Percentiles rank a stretch among this genome's conserved stretches.
phyloP scores from a whole-genome alignment of 192 early-diverging fungal species.

The Rhizoclosmatium globosum region DNA sequence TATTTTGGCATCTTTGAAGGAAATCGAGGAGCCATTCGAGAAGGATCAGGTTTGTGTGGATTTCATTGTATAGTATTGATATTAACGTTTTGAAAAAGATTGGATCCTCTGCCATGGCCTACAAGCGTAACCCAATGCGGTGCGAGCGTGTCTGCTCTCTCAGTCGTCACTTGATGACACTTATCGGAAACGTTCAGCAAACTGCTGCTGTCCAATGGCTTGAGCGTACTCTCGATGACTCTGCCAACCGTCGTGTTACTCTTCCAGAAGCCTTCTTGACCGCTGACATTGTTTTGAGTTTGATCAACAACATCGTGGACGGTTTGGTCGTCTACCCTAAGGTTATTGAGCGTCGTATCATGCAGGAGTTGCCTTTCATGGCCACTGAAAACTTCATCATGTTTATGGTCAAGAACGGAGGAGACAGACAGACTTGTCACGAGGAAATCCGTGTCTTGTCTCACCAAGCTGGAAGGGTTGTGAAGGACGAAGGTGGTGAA shows the following conservation, averaged over 20 bases:
- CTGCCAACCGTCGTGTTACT: conserved; percentile 93
- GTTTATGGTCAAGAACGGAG: conserved; percentile 92
- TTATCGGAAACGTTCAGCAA: conserved; percentile 85
- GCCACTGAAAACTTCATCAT: conserved; percentile 99
- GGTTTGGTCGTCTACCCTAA: conserved; percentile 98
- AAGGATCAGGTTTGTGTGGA: conserved; percentile 77
- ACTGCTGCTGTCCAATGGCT: conserved; percentile 97
- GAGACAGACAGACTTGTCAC: conserved; percentile 95
- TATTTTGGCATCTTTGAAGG: conserved; percentile 94
- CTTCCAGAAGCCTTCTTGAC: conserved; percentile 97
- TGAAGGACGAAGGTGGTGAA: conserved; percentile 91
- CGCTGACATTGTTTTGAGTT: conserved; percentile 93
- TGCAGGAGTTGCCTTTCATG: conserved; percentile 98
- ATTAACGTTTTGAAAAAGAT: conserved; percentile 51
- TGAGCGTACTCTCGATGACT: conserved; percentile 97
- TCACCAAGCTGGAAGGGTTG: conserved; percentile 89
- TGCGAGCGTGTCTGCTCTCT: conserved; percentile 97
- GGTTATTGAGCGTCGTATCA: conserved; percentile 90
- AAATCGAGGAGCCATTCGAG: conserved; percentile 99
- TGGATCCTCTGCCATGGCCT: conserved; percentile 98
- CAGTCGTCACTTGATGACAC: conserved; percentile 92
- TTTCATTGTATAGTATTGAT: too few species aligned
- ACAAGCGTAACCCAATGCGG: conserved; percentile 99
- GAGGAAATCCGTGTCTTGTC: conserved; percentile 96
- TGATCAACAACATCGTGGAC: conserved; percentile 95